Base-by-base conservation (phyloP, 345 rosid genomes). In the Excoecaria cochinchinensis region DNA sequence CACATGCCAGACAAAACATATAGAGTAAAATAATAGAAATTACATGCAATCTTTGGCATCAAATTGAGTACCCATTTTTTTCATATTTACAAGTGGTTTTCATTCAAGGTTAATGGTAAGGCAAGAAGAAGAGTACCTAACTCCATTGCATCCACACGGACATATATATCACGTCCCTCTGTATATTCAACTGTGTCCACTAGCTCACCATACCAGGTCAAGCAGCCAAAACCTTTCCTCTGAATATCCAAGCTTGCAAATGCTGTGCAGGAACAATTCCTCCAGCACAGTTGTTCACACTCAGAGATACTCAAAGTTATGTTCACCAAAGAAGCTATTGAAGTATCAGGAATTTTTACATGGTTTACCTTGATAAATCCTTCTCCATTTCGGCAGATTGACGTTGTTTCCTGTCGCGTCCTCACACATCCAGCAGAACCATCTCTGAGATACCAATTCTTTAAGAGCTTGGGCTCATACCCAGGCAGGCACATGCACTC, bases 401-500 rank as follows among this genome's bases (percentile, higher is more conserved):
- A 63, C 8, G 25, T 50, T 4, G 64, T 60, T 47, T 17, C 70
- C 63, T 50, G 25, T 1, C 19, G 70, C 46, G 60, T 86, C 83
- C 87, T 87, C n/a, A 24, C 74, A 74, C 98, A 93, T 22, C 95
- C 95, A 15, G 69, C 84, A 0, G 85, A 71, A 16, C 81, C 85
- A n/a, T 89, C 93, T 63, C 91, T 81, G 59, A 89, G 73, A 75
- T 16, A 74, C 98, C 95, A 88, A 55, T 74, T 87, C 6, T 44
- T 44, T 0, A 81, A 82, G 5, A 51, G 80, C 61, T 71, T 88
- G 10, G 98, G 98, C 67, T 84, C 85, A 63, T 84, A 90, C 3
- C 97, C 97, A 0, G 91, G 94, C 4, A 90, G 48, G 77, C 98
- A 93, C 3, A 59, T 51, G 75, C 97, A 91, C 61, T 75, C 87